Base-by-base conservation (phyloP, 805 yeast species). In the Lipomyces yamanashiensis region DNA sequence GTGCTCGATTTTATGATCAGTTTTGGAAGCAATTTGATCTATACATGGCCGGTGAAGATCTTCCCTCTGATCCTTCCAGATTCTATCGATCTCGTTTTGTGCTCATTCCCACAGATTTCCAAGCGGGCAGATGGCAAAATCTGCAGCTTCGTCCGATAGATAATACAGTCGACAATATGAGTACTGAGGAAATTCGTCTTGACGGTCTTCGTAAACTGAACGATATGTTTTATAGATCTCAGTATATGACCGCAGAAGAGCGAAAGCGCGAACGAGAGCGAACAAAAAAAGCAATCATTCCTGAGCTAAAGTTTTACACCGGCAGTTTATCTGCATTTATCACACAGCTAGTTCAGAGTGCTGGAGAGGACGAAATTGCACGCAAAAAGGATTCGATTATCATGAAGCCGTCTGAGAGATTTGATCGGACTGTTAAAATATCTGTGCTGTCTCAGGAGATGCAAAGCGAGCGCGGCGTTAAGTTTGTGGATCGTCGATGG, bases 21-120 rank as follows among this genome's bases (percentile, higher is more conserved):
- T 92, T 92, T 66, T 95, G 99, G 99, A 92, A 92, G 70, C 88
- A 87, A 66, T 81, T 92, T 69, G 99, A 95, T 77, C 97, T 91
- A 72, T 84, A 84, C 28, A 75, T 92, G n/a, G 96, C 98, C 0
- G 99, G 99, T 2, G 89, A 87, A 73, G 92, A 88, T 36, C 84
- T 85, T 0, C 77, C 85, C 61, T 67, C 74, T 7, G 85, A 85
- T 12, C 84, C 81, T 17, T 82, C 81, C 10, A 79, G 81, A 62
- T 82, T 79, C 82, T 68, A 88, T 85, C 81, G 88, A 68, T 83
- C 92, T 74, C 87, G 96, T 72, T 90, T 92, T 76, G 98, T 92
- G 2, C 81, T 95, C 1, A 78, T 92, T 57, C 97, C 98, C 0
- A 78, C 90, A 0, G 88, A 84, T n/a, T 80, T 87, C 19, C 92